Evolutionary conservation across 2,329 filamentous ascomycete genomes (phyloP).

Genomic region (Cladobotryum mycophilum): DNA sequence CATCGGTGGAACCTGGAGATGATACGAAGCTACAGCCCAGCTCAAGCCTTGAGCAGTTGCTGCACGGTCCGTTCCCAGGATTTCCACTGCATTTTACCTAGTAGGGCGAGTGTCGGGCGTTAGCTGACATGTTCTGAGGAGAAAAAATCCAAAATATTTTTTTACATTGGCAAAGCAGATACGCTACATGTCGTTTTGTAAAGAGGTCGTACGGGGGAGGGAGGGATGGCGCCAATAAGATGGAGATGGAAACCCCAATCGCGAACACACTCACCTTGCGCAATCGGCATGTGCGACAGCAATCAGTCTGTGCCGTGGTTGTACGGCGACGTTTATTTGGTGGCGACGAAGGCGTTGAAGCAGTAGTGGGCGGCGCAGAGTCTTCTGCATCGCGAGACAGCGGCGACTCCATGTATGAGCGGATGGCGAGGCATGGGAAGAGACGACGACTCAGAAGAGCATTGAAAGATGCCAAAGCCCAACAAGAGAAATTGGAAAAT

Average conservation of each 20-base stretch:
- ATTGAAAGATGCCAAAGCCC: too few species aligned
- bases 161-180: too few species aligned
- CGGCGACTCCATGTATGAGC: conserved; percentile 12
- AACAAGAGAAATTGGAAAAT: not conserved
- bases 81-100: conserved; percentile 39
- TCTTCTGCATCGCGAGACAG: conserved; percentile 10
- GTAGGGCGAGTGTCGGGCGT: not conserved
- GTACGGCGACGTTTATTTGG: conserved; percentile 28
- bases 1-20: conserved; percentile 15
- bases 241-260: not conserved
- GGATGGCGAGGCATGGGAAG: conserved; percentile 3
- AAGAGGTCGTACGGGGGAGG: too few species aligned
- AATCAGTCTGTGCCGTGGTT: conserved; percentile 21
- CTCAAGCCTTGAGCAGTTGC: conserved; percentile 32
- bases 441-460: not conserved
- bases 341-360: conserved; percentile 15
- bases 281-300: conserved; percentile 33
- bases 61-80: conserved; percentile 29
- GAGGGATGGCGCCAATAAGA: not conserved
- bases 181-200: too few species aligned
- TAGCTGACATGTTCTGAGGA: not conserved
- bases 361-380: conserved; percentile 9
- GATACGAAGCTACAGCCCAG: conserved; percentile 30
- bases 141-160: too few species aligned
- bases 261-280: conserved; percentile 26